Conservation (phyloP, 2,329 filamentous ascomycete species). For the Coleophoma eucalyptorum region DNA sequence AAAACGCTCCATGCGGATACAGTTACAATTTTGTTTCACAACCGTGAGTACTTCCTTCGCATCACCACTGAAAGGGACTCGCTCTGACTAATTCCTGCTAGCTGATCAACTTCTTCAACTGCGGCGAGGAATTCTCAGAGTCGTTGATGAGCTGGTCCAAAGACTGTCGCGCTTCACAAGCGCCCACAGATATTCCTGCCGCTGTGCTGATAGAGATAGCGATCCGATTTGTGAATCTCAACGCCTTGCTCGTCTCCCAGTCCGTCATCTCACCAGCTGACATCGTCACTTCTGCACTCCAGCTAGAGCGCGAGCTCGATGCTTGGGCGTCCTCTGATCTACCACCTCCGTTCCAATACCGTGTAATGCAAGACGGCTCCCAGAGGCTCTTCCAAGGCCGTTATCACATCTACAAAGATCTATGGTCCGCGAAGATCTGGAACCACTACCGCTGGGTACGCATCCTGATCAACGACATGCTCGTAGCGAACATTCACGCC, state of each 20-base stretch:
- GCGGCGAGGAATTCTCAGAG: slow-evolving; percentile 6
- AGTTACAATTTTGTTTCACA: slow-evolving; percentile 15
- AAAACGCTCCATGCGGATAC: slow-evolving; percentile 3
- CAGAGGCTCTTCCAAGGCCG: slow-evolving; percentile 9
- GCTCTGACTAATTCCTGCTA: slow-evolving; percentile 2
- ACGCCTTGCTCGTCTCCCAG: slow-evolving; percentile 3
- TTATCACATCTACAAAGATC: slow-evolving; percentile 15
- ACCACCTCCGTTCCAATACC: slow-evolving; percentile 14
- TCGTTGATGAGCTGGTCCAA: slow-evolving; percentile 3
- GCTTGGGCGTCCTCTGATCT: slow-evolving; percentile 12
- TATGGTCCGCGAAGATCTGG: slow-evolving; percentile 19
- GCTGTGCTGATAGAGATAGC: slow-evolving; percentile 8
- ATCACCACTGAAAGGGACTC: neutral
- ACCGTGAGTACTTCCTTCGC: slow-evolving; percentile 6
- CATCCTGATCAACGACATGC: slow-evolving; percentile 18
- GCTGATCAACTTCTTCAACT: slow-evolving; percentile 12
- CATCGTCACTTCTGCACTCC: slow-evolving; percentile 8
- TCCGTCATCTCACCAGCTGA: neutral
- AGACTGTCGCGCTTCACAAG: neutral
- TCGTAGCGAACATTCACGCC: slow-evolving; percentile 10
- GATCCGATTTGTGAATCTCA: slow-evolving; percentile 10
- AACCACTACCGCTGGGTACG: slow-evolving; percentile 19
- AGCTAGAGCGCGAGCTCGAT: slow-evolving; percentile 13
- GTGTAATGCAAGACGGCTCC: neutral
- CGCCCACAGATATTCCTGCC: slow-evolving; percentile 5